These are phyloP conservation scores for Aspergillus neotritici DNA, from an alignment of 2,329 filamentous ascomycete species.

Conservation along the genomic window DNA sequence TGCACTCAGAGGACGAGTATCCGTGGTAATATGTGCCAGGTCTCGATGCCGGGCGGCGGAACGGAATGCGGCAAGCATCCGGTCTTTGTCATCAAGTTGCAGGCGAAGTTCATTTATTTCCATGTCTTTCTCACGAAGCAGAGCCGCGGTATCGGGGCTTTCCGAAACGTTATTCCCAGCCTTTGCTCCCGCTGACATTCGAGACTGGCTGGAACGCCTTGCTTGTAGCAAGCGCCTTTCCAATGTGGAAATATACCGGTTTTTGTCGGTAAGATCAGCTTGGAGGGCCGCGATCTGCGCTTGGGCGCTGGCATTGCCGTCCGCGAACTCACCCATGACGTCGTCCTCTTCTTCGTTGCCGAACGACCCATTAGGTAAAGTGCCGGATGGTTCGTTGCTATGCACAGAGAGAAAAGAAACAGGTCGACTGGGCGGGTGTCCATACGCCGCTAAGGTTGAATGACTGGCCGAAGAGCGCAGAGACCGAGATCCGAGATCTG, in stretches of 20 bases:
- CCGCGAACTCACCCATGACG: slow-evolving; percentile 72
- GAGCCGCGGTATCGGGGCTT: slow-evolving; percentile 65
- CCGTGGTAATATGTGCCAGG: slow-evolving; percentile 58
- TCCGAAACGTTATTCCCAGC: slow-evolving; percentile 68
- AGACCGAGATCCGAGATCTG: slow-evolving; percentile 46
- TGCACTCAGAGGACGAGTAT: slow-evolving; percentile 28
- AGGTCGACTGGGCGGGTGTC: slow-evolving; percentile 56
- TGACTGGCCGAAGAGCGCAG: slow-evolving; percentile 65
- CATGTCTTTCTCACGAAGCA: slow-evolving; percentile 80
- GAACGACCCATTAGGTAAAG: slow-evolving; percentile 29
- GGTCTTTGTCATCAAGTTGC: slow-evolving; percentile 87
- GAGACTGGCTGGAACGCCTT: slow-evolving; percentile 79
- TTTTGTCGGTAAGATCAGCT: slow-evolving; percentile 93
- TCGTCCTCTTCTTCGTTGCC: slow-evolving; percentile 56
- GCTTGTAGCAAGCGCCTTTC: slow-evolving; percentile 91
- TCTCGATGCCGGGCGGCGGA: slow-evolving; percentile 82
- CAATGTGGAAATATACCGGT: slow-evolving; percentile 87
- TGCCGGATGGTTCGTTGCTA: slow-evolving; percentile 34
- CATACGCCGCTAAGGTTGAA: slow-evolving; percentile 46
- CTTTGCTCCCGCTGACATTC: slow-evolving; percentile 68
- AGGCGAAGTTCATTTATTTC: slow-evolving; percentile 90
- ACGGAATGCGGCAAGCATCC: slow-evolving; percentile 82
- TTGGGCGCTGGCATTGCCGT: slow-evolving; percentile 73
- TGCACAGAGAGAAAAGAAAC: slow-evolving; percentile 60
- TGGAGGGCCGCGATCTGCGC: slow-evolving; percentile 90